Evolutionary conservation across 2,329 filamentous ascomycete species (phyloP).

Genomic region (Thelonectria discophora): DNA sequence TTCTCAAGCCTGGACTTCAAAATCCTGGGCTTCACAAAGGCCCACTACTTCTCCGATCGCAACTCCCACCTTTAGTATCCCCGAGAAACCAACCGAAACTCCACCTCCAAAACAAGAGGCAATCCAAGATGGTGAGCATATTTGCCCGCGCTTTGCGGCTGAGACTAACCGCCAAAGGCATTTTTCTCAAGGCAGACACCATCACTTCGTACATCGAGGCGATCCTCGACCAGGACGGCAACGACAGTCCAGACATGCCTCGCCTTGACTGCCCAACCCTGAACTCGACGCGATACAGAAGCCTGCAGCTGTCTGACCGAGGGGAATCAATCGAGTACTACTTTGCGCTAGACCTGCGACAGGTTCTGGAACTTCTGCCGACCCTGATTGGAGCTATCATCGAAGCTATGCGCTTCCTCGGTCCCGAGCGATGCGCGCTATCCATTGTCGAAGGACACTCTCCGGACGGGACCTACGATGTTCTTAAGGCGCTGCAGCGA

Average conservation of each 20-base stretch:
- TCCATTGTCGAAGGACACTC: constrained; percentile 67
- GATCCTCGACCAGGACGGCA: not conserved
- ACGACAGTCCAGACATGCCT: not conserved
- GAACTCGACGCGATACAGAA: constrained; percentile 34
- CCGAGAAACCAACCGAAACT: not conserved
- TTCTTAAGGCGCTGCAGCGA: constrained; percentile 54
- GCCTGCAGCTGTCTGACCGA: not conserved
- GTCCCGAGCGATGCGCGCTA: constrained; percentile 59
- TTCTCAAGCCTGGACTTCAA: too few species aligned
- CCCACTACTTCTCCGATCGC: not conserved
- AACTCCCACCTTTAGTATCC: too few species aligned
- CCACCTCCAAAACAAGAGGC: not conserved
- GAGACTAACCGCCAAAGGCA: not conserved
- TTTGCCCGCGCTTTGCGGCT: too few species aligned
- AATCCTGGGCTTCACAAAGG: not conserved
- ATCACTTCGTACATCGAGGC: not conserved
- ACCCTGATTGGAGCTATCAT: constrained; percentile 62
- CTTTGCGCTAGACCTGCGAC: constrained; percentile 62
- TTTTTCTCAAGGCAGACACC: not conserved
- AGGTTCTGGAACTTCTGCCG: constrained; percentile 56
- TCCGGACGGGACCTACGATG: constrained; percentile 61
- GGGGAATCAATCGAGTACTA: constrained; percentile 49
- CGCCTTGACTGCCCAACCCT: constrained; percentile 43
- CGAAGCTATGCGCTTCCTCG: constrained; percentile 59
- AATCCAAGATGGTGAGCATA: constrained; percentile 3